Conservation (phyloP, 2,329 filamentous ascomycete species). For the Stagonosporopsis vannaccii region DNA sequence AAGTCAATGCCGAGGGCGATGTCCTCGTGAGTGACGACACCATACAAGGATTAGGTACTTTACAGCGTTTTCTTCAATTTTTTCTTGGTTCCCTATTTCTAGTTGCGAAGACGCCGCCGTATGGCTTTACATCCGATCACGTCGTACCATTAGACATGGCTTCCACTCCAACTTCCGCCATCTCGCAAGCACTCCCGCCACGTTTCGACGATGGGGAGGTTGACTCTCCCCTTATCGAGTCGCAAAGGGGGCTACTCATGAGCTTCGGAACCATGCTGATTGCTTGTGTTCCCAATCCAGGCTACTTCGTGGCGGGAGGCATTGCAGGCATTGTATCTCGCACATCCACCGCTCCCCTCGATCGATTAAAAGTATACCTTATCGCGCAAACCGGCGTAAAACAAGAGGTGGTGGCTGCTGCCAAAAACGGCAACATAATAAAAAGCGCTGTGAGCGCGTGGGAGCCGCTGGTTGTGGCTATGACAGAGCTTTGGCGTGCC, state of each 20-base stretch:
- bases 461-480: conserved; percentile 74
- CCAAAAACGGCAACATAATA: conserved; percentile 73
- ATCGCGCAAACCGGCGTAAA: conserved; percentile 83
- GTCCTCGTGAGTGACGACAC: conserved; percentile 90
- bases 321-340: conserved; percentile 93
- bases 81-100: conserved; percentile 79
- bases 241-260: conserved; percentile 38
- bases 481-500: conserved; percentile 80
- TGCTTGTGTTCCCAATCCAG: conserved; percentile 78
- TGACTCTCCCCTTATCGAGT: conserved; percentile 36
- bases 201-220: conserved; percentile 38
- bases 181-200: conserved; percentile 48
- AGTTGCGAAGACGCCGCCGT: conserved; percentile 63
- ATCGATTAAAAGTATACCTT: conserved; percentile 95
- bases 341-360: conserved; percentile 93
- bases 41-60: conserved; percentile 93
- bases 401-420: conserved; percentile 67
- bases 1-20: conserved; percentile 92
- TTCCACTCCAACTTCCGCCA: conserved; percentile 29
- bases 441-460: conserved; percentile 70
- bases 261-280: conserved; percentile 60
- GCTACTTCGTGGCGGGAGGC: conserved; percentile 97
- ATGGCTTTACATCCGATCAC: conserved; percentile 35
- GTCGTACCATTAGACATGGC: conserved; percentile 39
- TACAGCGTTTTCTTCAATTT: conserved; percentile 70